Conservation (phyloP, 805 yeast species). For the Starmerella powellii region DNA sequence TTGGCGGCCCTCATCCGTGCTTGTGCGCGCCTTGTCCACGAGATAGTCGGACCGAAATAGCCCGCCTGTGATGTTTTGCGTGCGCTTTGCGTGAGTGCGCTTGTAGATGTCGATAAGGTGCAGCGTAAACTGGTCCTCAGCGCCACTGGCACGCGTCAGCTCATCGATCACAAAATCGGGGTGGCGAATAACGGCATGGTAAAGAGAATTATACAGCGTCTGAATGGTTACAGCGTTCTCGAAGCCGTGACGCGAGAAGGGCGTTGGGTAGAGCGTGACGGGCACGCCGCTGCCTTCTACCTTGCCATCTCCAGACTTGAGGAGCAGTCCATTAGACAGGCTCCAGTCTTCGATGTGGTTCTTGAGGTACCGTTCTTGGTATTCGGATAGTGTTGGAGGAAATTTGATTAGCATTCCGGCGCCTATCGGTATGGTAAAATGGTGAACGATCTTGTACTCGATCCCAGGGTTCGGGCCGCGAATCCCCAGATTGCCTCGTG, state of each 20-base stretch:
- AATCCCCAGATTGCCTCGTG: too few species aligned
- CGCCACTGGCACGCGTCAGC: conserved; percentile 29
- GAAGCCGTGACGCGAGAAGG: conserved; percentile 60
- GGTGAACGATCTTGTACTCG: too few species aligned
- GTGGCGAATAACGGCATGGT: conserved; percentile 50
- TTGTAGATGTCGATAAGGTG: conserved; percentile 51
- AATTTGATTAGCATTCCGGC: conserved; percentile 22
- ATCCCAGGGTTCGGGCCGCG: too few species aligned
- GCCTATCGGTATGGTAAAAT: not conserved
- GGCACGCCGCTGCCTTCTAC: conserved; percentile 60
- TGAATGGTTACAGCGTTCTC: conserved; percentile 57
- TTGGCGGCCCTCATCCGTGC: conserved; percentile 29
- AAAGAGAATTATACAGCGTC: conserved; percentile 55
- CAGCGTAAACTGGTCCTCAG: conserved; percentile 74
- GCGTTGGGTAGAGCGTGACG: conserved; percentile 81
- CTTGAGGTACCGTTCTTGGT: conserved; percentile 20
- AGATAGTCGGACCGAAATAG: conserved; percentile 85
- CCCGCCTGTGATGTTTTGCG: conserved; percentile 55
- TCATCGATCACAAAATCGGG: conserved; percentile 51
- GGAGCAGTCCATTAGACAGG: conserved; percentile 65
- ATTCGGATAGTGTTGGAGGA: conserved; percentile 24
- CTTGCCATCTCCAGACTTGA: conserved; percentile 25
- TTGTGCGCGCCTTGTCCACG: conserved; percentile 36
- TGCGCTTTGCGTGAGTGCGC: conserved; percentile 31
- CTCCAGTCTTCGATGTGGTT: conserved; percentile 53